Evolutionary conservation across 768 basidiomycete species (phyloP).

Genomic region (Mycena floridula): DNA sequence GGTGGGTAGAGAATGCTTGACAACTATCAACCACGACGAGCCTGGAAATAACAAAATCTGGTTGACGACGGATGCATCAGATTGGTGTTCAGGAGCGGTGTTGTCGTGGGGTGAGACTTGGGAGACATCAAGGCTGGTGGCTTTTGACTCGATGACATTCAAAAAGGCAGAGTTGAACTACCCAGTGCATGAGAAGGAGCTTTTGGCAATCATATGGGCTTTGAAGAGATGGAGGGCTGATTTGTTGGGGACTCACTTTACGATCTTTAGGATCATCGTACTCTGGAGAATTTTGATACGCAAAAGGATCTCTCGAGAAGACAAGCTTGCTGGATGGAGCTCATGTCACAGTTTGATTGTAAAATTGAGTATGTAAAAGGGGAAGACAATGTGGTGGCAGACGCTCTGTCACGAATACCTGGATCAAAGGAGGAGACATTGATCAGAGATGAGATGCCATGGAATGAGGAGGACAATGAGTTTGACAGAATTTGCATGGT

Average conservation of each 20-base stretch:
- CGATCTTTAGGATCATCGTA: background rate
- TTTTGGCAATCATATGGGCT: background rate
- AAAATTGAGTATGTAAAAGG: constrained; percentile 18
- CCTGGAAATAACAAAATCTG: no score
- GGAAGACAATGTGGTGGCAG: constrained; percentile 23
- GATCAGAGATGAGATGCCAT: constrained; percentile 1
- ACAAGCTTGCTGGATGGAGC: constrained; percentile 23
- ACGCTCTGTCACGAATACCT: constrained; percentile 26
- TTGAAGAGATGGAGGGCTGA: background rate
- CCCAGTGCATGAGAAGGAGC: background rate
- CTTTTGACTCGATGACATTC: background rate
- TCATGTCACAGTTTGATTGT: constrained; percentile 22
- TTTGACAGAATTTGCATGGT: background rate
- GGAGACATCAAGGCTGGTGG: background rate
- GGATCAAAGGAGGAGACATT: no score
- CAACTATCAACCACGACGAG: no score
- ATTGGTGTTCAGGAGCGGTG: no score
- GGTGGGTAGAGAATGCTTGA: no score
- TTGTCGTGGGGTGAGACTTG: no score
- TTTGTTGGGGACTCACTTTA: background rate
- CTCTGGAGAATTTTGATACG: constrained; percentile 3
- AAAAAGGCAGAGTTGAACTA: background rate
- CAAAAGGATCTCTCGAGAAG: constrained; percentile 18
- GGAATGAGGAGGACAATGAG: background rate
- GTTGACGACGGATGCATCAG: no score